Evolutionary conservation across 2,329 filamentous ascomycete species (phyloP), one percentile per base, ranked within the genome.

Genomic region (Tolypocladium tundrense): DNA sequence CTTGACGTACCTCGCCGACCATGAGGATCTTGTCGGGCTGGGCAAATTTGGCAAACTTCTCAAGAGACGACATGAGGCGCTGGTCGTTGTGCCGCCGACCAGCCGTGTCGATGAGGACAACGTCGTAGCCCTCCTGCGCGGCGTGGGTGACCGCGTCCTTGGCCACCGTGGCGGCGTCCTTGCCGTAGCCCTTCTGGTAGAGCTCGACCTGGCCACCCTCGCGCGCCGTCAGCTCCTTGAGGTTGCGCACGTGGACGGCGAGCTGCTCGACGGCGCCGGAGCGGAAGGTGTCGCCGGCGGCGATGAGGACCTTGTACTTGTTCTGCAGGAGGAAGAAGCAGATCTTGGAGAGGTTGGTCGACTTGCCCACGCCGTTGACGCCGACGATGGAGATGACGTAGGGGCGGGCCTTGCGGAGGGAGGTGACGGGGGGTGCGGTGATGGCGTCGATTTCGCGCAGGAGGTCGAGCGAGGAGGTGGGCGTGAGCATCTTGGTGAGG

Each of bases 381-480:
- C 94, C 94, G 50, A 99, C 94, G 61, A 99, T 96, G 58, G 91
- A 97, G 70, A 99, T 95, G 67, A 97, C 93, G 70, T 97, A 99
- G 50, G 94, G 94, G 4, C 94, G 87, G 24, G 82, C 74, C 60
- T 81, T 79, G 64, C 83, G 77, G 60, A 86, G 79, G 37, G 85
- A 86, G 3, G 85, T 82, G 27, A 77, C 78, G 0, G 87, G 76
- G 1, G 90, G 87, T 13, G 83, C 79, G 8, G 85, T 87, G 61
- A 95, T 84, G 51, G 87, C 82, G 68, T 93, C 87, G 65, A 99
- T 97, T 70, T 96, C 91, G 66, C 92, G 91, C 53, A 99, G 86
- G 54, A 99, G 85, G 73, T 99, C 94, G 62, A 97, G 83, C 3
- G 93, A 97, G 8, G 89, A 92, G 1, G 93, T 97, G 0, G 95